These are phyloP conservation scores for Chalciporus pseudorubinellus DNA, from an alignment of 768 basidiomycete species.

Conservation along the genomic window DNA sequence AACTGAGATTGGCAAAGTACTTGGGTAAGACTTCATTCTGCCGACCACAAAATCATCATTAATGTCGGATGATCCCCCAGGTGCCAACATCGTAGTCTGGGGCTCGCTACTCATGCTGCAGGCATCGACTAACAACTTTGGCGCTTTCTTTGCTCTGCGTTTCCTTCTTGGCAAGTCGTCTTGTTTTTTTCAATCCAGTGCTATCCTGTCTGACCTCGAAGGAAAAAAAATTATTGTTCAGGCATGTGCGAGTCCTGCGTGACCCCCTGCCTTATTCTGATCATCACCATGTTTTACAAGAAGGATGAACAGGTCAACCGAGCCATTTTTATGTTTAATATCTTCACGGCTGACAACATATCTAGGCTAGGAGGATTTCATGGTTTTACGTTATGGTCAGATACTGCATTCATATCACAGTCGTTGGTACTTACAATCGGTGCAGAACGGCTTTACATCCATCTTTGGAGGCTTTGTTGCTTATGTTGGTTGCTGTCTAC, in stretches of 20 bases:
- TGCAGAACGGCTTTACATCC: conserved; percentile 57
- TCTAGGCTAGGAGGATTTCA: conserved; percentile 53
- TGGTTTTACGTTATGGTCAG: conserved; percentile 68
- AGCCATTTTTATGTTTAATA: background rate
- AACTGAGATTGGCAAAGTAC: conserved; percentile 57
- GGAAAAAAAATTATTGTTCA: conserved; percentile 19
- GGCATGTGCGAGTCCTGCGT: conserved; percentile 71
- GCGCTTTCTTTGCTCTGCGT: conserved; percentile 59
- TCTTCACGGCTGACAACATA: conserved; percentile 2
- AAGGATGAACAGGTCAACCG: conserved; percentile 55
- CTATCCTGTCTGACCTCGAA: background rate
- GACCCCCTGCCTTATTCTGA: conserved; percentile 57
- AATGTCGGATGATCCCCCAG: conserved; percentile 28
- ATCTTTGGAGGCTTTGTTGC: conserved; percentile 65
- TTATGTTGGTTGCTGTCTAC: conserved; percentile 41
- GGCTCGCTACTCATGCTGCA: conserved; percentile 51
- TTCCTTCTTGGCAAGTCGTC: conserved; percentile 50
- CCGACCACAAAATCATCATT: background rate
- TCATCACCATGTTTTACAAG: conserved; percentile 68
- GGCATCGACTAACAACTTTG: too few relatives aligned
- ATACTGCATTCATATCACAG: background rate
- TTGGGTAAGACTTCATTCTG: conserved; percentile 40
- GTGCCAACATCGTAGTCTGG: conserved; percentile 60
- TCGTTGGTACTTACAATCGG: background rate
- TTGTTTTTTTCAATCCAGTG: background rate